phyloP scores from a whole-genome alignment of 257 asterid species.

The Nicotiana tomentosiformis region DNA sequence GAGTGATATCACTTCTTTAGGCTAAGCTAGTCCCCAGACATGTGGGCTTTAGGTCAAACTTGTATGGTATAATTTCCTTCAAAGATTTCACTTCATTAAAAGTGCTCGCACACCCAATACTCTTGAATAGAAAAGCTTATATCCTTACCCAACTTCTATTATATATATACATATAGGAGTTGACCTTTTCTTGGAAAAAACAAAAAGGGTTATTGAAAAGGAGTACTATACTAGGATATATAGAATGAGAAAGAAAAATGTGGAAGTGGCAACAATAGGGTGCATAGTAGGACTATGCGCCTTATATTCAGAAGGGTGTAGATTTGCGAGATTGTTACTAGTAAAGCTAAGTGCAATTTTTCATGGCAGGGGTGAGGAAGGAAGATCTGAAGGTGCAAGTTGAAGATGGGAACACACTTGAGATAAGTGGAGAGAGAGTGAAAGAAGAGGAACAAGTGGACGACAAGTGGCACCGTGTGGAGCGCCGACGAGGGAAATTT shows the following conservation, averaged over 20 bases:
- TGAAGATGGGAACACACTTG: conserved; percentile 23
- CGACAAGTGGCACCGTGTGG: conserved; percentile 33
- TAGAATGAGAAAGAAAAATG: conserved; percentile 19
- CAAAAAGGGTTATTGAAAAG: background rate
- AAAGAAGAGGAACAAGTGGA: conserved; percentile 26
- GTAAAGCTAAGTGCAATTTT: conserved; percentile 15
- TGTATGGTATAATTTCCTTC: too few relatives aligned
- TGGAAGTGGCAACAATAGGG: conserved; percentile 24
- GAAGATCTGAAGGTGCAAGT: conserved; percentile 38
- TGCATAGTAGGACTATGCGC: conserved; percentile 30
- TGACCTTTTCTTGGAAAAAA: too few relatives aligned
- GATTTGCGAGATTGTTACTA: conserved; percentile 14
- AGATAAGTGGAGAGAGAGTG: conserved; percentile 22
- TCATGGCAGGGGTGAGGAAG: conserved; percentile 26
- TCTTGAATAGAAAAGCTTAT: too few relatives aligned
- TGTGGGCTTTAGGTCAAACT: too few relatives aligned
- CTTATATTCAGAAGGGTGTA: conserved; percentile 24
- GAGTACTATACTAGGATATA: rapidly evolving
- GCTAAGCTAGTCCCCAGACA: too few relatives aligned
- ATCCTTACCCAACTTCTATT: background rate
- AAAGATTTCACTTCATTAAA: too few relatives aligned
- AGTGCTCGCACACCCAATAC: background rate
- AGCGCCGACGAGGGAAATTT: conserved; percentile 24
- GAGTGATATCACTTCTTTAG: too few relatives aligned
- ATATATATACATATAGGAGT: background rate